Evolutionary conservation across 2,329 filamentous ascomycete genomes (phyloP), one percentile per base, ranked within the genome.

Genomic region (Hypoxylon sp.): DNA sequence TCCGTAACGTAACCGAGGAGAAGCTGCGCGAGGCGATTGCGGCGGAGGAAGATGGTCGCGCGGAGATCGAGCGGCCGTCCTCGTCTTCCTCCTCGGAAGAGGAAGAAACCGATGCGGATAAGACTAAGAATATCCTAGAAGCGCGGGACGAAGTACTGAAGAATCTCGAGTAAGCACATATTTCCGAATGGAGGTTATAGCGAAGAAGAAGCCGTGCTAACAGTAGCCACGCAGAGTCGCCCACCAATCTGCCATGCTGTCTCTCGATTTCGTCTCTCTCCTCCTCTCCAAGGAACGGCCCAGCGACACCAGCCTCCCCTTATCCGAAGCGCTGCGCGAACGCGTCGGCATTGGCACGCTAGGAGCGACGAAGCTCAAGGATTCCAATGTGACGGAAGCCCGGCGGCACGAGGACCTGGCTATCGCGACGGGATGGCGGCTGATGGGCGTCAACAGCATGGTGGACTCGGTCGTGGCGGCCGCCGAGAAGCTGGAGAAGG

Each of bases 201-300:
- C 54, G 71, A 22, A 70, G 72, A 39, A 11, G 32, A 19, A n/a
- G n/a, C n/a, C 59, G 50, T 65, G 32, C 55, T 63, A 39, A 69
- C 32, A 1, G 3, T 4, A 10, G 6, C 32, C 11, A 59, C 79
- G 74, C 72, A 84, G 79, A 75, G 79, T 71, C 6, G 82, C 82
- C 10, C 81, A 86, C 58, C 86, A 90, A 68, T 85, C 87, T 56
- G 84, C 89, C 41, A 82, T 91, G 73, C 84, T 91, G 62, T 88
- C 89, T 6, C 87, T 96, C 71, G 92, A 97, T 75, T 92, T 94
- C 71, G 80, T 97, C 58, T 97, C 93, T 28, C 85, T 97, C 6
- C 83, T 97, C 1, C 82, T 95, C 15, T 92, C 92, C n/a, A 94
- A 93, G 75, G 87, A 95, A 73, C 83, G 83, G n/a, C 91, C 92